Base-by-base conservation (phyloP, 2,329 filamentous ascomycete species). In the Cytospora mali region DNA sequence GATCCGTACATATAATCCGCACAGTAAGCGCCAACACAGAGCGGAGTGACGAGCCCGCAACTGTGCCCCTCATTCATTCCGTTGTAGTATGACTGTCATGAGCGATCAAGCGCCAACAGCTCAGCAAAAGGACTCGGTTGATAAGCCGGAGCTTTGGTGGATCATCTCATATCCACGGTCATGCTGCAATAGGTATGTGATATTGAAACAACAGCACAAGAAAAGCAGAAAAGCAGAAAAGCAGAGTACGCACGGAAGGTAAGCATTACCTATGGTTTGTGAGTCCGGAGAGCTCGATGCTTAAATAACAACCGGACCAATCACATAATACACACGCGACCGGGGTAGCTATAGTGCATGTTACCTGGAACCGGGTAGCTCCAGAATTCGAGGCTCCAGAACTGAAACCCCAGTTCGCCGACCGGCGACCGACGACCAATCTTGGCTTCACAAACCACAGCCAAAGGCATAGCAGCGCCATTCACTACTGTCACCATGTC, bases 401-500 rank as follows among this genome's bases (percentile, higher is more conserved):
- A n/a, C 13, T 23, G 16, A 46, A 11, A 46, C 42, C 42, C 42
- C 42, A 46, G 42, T 46, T 46, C 39, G 33, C 18, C n/a, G n/a
- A n/a, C n/a, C n/a, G n/a, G 42, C 6, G 42, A 46, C 42, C n/a
- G n/a, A 46, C 42, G 9, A 23, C 18, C 39, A 10, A 46, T n/a
- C 18, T n/a, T 10, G n/a, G 39, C 39, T 46, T n/a, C 4, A 9
- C 1, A 21, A 21, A 28, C 51, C 23, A 54, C 25, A 27, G 46
- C 21, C 31, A 23, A 14, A 16, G 1, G 6, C 14, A 11, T 6
- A 49, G 11, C 51, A 48, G n/a, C 27, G 23, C 13, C 50, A 42
- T 18, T 16, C 58, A 18, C 23, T 27, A 16, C 46, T 46, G 28
- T 54, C 69, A 71, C 48, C 68, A 88, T 89, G 86, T 88, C 86